Evolutionary conservation across 257 asterid genomes (phyloP).

Genomic region (Hygrophila difformis): DNA sequence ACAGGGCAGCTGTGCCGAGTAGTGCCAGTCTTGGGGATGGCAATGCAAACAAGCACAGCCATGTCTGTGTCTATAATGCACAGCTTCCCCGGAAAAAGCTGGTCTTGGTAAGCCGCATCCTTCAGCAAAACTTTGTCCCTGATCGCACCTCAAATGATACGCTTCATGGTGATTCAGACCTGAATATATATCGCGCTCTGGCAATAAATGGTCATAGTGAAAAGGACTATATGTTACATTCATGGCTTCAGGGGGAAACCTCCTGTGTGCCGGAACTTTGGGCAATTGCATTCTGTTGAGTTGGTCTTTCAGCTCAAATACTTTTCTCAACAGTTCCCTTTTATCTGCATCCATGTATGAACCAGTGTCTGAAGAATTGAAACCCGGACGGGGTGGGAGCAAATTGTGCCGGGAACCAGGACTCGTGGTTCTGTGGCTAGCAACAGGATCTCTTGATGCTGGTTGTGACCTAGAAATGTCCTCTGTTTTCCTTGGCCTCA

Average conservation of each 20-base stretch:
- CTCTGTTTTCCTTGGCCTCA: constrained; percentile 24
- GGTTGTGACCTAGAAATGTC: constrained; percentile 19
- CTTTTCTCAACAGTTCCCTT: constrained; percentile 56
- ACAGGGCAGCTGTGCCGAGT: constrained; percentile 43
- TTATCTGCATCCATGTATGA: constrained; percentile 44
- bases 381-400: constrained; percentile 32
- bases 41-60: constrained; percentile 47
- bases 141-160: constrained; percentile 20
- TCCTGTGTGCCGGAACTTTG: constrained; percentile 18
- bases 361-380: constrained; percentile 27
- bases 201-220: constrained; percentile 23
- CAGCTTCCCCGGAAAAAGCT: constrained; percentile 59
- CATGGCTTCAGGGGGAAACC: constrained; percentile 16
- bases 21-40: constrained; percentile 37
- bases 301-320: constrained; percentile 67
- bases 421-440: constrained; percentile 27
- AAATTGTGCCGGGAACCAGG: constrained; percentile 18
- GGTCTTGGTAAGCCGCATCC: constrained; percentile 23
- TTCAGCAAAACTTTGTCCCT: constrained; percentile 20
- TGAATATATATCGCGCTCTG: constrained; percentile 26
- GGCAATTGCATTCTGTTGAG: constrained; percentile 40
- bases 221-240: constrained; percentile 5
- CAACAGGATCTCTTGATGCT: constrained; percentile 23
- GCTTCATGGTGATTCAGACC: constrained; percentile 18
- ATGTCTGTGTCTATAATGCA: constrained; percentile 31